Evolutionary conservation across 495 filamentous ascomycete species (phyloP), one percentile per base, ranked within the genome.

Genomic region (Penicillium ochrochloron): DNA sequence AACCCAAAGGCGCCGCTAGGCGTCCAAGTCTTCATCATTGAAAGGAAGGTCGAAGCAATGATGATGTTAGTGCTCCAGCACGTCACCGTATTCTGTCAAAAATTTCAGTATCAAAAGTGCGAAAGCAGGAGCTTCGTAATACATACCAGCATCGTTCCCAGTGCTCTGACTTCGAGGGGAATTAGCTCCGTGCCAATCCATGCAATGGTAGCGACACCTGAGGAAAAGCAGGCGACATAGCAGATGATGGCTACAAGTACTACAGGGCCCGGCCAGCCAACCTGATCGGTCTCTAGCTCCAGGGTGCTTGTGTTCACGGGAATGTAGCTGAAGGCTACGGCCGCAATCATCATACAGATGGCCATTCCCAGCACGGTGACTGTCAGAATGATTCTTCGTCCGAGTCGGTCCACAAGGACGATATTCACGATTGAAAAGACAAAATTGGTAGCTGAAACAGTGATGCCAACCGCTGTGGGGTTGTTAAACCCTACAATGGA

Each of bases 391-490:
- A 72, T 68, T 23, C 84, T 67, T 39, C 83, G 75, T 15, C 84
- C 82, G 31, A 84, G 72, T 19, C 66, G 67, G 61, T 86, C 84
- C 25, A 86, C 78, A 14, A 82, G 44, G 39, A 78, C 66, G 34
- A 85, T 67, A 56, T 83, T 85, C 42, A 85, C 73, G 27, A 76
- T 72, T 5, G 77, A 81, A 58, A 85, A 82, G 64, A 85, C 51
- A 63, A 85, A 84, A 57, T 85, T 86, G 0, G 82, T 84, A 2
- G 67, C 84, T 4, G 80, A 82, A 31, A 85, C 76, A n/a, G 82
- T 78, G 23, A 78, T 77, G 5, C 79, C 78, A 6, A 85, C 83
- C 2, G 83, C 82, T 0, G 78, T 76, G 3, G 83, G 76, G 46
- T 84, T 81, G 21, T 61, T 61, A 66, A 86, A 85, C 6, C 83